Evolutionary conservation across 805 yeast genomes (phyloP).

Genomic region (Saturnispora quitensis): DNA sequence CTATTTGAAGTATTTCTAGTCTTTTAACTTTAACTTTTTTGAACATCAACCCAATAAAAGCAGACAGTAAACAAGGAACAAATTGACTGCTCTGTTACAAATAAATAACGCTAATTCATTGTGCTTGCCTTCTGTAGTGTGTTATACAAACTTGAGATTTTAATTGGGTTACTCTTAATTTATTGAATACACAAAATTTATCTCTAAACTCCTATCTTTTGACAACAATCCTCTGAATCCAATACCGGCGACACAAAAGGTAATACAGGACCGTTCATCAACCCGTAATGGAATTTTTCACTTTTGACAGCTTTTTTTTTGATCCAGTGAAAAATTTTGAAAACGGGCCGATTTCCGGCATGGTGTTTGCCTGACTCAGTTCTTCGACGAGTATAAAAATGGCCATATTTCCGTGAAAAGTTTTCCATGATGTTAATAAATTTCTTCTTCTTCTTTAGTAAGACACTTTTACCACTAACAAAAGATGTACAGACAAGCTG

Average conservation of each 20-base stretch:
- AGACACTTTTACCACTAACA: neutral
- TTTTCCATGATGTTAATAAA: neutral
- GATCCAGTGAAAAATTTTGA: neutral
- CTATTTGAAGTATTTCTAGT: no score
- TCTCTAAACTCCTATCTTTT: no score
- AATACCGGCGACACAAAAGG: neutral
- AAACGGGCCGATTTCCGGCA: neutral
- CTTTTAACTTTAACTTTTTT: no score
- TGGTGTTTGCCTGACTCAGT: neutral
- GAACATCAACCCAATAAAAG: no score
- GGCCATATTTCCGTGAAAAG: neutral
- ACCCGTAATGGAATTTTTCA: neutral
- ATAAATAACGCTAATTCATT: no score
- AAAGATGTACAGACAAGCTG: conserved; percentile 33
- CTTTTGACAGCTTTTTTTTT: neutral
- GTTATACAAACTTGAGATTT: no score
- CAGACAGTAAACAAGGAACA: no score
- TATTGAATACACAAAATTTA: no score
- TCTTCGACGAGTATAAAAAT: neutral
- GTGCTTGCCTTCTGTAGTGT: no score
- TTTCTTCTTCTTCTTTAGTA: neutral
- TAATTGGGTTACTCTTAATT: no score
- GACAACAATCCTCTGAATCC: neutral
- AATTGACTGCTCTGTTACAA: no score
- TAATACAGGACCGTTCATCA: neutral